A percentile compares a stretch with the other conserved stretches of the same genome.
phyloP scores from a whole-genome alignment of 2,329 filamentous ascomycete species.

The Neodidymelliopsis sp. region DNA sequence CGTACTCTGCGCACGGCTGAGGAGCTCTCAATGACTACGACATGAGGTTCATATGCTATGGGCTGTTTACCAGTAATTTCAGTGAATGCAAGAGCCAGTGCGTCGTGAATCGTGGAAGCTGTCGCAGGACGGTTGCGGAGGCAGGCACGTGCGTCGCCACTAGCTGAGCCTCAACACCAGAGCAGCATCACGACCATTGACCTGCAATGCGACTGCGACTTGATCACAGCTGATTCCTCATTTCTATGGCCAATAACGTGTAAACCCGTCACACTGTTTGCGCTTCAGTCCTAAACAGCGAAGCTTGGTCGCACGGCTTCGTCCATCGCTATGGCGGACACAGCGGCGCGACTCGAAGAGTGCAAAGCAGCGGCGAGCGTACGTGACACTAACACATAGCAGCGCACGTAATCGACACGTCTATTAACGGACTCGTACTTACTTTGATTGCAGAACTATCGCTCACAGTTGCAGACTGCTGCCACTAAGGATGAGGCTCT shows the following conservation, averaged over 20 bases:
- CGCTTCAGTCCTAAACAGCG: neutral
- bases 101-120: neutral
- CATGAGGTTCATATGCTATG: neutral
- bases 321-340: conserved; percentile 38
- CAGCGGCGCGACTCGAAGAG: conserved; percentile 32
- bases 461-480: conserved; percentile 58
- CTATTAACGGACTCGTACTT: conserved; percentile 20
- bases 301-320: neutral
- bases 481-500: conserved; percentile 70
- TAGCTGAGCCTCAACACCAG: conserved; percentile 31
- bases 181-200: conserved; percentile 20
- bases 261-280: conserved; percentile 2
- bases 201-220: conserved; percentile 2
- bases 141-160: conserved; percentile 27
- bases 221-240: conserved; percentile 10
- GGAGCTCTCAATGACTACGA: neutral
- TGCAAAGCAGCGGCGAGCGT: conserved; percentile 45
- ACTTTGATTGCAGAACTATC: conserved; percentile 32
- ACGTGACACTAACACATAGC: conserved; percentile 35
- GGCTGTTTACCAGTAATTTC: neutral
- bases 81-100: neutral
- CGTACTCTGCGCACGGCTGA: neutral
- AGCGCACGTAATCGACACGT: neutral
- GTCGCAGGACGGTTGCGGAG: conserved; percentile 6
- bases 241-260: conserved; percentile 6